Percentiles rank a stretch among this genome's conserved stretches.
phyloP scores from a whole-genome alignment of 495 filamentous ascomycete genomes.

The Cryomyces minteri region DNA sequence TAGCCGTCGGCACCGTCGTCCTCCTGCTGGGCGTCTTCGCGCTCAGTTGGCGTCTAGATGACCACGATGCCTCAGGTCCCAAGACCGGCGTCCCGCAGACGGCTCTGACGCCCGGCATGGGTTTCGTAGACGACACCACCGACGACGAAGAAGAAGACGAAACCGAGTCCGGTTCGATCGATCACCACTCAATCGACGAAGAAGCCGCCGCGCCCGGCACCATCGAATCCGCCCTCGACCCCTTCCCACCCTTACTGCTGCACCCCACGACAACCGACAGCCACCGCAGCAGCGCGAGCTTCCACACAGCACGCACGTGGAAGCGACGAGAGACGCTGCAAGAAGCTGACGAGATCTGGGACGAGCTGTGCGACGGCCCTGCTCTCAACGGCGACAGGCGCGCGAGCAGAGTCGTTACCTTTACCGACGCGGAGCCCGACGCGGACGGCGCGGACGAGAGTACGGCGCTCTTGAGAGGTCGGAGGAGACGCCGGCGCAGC shows the following conservation, averaged over 20 bases:
- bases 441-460: neutral
- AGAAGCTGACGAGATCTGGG: conserved; percentile 17
- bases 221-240: neutral
- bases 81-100: conserved; percentile 30
- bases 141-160: conserved; percentile 17
- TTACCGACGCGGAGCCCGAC: neutral
- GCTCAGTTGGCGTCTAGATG: conserved; percentile 80
- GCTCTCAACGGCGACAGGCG: neutral
- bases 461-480: neutral
- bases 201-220: neutral
- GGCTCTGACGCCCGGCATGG: conserved; percentile 47
- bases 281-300: conserved; percentile 11
- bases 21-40: conserved; percentile 77
- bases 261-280: conserved; percentile 1
- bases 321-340: conserved; percentile 7
- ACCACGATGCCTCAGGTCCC: conserved; percentile 15
- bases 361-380: conserved; percentile 18
- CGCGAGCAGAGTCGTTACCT: neutral
- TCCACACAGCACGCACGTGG: conserved; percentile 7
- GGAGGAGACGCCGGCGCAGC: neutral
- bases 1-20: conserved; percentile 72
- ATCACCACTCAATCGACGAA: conserved; percentile 1
- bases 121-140: conserved; percentile 33
- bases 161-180: conserved; percentile 22
- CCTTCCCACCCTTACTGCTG: neutral